Base-by-base conservation (phyloP, 306 rosid genomes). In the Aeschynomene evenia region DNA sequence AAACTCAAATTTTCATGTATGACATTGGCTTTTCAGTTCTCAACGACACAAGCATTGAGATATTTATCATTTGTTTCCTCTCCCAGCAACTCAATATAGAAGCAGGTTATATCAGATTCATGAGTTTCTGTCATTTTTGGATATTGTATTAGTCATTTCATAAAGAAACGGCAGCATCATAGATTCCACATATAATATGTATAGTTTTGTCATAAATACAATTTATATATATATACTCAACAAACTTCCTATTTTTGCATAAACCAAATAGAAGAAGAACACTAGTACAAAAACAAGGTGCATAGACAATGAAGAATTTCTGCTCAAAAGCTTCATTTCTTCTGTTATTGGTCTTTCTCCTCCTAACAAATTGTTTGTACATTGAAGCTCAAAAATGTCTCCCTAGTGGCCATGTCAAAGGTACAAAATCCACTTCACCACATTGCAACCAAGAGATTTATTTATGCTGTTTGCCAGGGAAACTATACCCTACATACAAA, bases 371-470 rank as follows among this genome's bases (percentile, higher is more conserved):
- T 3, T 66, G 54, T 39, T 12, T 28, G 0, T 18, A 15, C 3
- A 10, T 22, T 53, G 80, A 80, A 12, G 76, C 68, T 31, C 52
- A 77, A 9, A 31, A 46, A 2, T 78, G 82, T 20, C 18, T 4
- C 16, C 73, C 77, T 0, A 64, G 64, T 64, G 78, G 74, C 7
- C 9, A 10, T 21, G 29, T 66, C 2, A 58, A 13, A 52, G 82
- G 78, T 0, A 52, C 20, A 61, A 61, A 48, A 12, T 20, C 75
- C 21, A 68, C 83, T 39, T 23, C 49, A 6, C 63, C 63, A 4
- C 64, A 84, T 14, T 84, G 88, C 56, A 80, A 70, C 53, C 1
- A 4, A 9, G 77, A 66, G 7, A 53, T 72, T 19, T 15, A 77
- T 22, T 73, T 77, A 0, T 84, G 88, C 6, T 80, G 83, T 13